Evolutionary conservation across 768 basidiomycete genomes (phyloP).

Genomic region (Termitomyces sp.): DNA sequence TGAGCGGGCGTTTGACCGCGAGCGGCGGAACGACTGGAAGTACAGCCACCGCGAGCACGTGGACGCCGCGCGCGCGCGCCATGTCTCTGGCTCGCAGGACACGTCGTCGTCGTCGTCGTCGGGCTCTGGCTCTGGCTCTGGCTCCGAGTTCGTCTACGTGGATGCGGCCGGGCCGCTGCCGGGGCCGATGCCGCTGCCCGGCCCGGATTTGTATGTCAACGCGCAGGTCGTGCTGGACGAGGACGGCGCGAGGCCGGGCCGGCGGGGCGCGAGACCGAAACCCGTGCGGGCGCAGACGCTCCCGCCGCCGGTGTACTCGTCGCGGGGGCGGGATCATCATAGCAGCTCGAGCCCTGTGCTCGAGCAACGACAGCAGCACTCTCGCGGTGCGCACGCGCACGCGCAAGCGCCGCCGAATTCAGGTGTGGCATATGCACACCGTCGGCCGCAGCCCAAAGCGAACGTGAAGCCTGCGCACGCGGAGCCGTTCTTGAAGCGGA

Average conservation of each 20-base stretch:
- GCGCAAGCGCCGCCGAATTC: neutral
- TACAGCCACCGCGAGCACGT: slow-evolving; percentile 7
- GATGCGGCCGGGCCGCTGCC: neutral
- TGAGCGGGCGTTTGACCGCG: slow-evolving; percentile 6
- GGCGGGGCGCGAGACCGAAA: neutral
- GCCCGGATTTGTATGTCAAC: neutral
- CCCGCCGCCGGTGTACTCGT: neutral
- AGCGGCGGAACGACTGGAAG: slow-evolving; percentile 7
- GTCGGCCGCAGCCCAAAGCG: neutral
- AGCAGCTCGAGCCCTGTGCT: neutral
- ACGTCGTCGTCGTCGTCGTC: neutral
- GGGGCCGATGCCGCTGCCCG: slow-evolving; percentile 1
- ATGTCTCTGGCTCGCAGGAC: slow-evolving; percentile 3
- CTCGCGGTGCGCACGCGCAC: neutral
- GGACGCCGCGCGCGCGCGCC: neutral
- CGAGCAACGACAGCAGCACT: neutral
- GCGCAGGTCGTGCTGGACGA: neutral
- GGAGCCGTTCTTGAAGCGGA: neutral
- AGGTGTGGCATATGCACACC: too few species aligned
- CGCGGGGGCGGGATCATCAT: neutral
- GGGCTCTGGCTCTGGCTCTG: neutral
- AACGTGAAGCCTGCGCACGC: neutral
- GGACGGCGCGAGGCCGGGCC: too few species aligned
- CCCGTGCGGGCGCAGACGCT: neutral
- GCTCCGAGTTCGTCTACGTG: neutral